phyloP scores from a whole-genome alignment of 257 asterid genomes.

The Solanum sejunctum region DNA sequence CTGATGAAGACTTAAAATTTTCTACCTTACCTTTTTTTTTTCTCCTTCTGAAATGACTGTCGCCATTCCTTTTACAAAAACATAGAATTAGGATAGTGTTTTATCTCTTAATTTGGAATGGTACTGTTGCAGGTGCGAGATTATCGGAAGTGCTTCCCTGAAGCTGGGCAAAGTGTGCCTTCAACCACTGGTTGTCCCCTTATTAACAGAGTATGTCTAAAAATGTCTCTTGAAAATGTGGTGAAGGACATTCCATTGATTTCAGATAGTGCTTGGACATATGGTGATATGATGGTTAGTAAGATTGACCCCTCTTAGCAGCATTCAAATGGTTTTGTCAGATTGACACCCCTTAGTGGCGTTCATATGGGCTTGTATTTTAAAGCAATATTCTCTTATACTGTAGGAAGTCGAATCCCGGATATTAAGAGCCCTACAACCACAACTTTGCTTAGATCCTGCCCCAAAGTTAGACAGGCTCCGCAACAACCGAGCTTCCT shows the following conservation, averaged over 20 bases:
- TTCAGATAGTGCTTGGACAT: slow-evolving; percentile 80
- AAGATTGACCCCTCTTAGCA: slow-evolving; percentile 7
- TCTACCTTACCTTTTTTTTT: not conserved
- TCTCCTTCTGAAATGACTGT: not conserved
- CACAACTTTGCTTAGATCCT: slow-evolving; percentile 79
- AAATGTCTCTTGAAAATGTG: slow-evolving; percentile 84
- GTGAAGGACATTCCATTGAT: slow-evolving; percentile 87
- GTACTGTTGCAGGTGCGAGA: slow-evolving; percentile 61
- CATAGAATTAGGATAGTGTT: not conserved
- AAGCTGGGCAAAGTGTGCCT: slow-evolving; percentile 30
- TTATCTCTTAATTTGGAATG: not conserved
- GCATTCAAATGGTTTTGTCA: not conserved
- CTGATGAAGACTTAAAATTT: not conserved
- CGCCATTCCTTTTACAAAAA: not conserved
- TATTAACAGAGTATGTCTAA: slow-evolving; percentile 53
- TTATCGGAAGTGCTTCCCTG: slow-evolving; percentile 59
- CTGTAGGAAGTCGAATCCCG: slow-evolving; percentile 94
- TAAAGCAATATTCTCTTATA: slow-evolving; percentile 14
- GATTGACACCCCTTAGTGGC: slow-evolving; percentile 2
- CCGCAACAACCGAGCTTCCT: slow-evolving; percentile 26
- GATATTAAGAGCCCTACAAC: slow-evolving; percentile 83
- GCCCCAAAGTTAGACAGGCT: slow-evolving; percentile 60
- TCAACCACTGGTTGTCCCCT: slow-evolving; percentile 40
- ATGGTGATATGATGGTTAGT: slow-evolving; percentile 97
- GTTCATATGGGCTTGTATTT: slow-evolving; percentile 2